phyloP scores from a whole-genome alignment of 2,329 filamentous ascomycete species.

The Penicillium sp. region DNA sequence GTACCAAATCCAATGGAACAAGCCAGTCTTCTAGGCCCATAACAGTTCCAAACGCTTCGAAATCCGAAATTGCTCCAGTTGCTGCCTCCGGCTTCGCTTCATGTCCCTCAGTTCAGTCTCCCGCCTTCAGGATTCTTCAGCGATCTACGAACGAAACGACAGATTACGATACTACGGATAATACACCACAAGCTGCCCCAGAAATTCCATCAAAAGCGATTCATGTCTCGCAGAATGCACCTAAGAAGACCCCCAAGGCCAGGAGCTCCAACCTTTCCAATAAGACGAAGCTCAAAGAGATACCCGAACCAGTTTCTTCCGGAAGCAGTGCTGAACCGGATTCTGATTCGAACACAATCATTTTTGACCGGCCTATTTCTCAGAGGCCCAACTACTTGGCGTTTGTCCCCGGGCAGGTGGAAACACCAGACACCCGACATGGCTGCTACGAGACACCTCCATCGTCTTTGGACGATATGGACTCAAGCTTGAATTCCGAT shows the following conservation, averaged over 20 bases:
- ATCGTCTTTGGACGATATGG: conserved; percentile 40
- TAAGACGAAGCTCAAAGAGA: conserved; percentile 4
- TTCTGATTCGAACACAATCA: conserved; percentile 34
- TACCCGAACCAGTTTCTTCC: conserved; percentile 23
- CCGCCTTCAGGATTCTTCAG: neutral
- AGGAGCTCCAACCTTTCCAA: neutral
- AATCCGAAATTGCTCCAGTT: neutral
- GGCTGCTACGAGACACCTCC: conserved; percentile 34
- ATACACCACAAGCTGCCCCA: neutral
- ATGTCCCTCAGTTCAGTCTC: neutral
- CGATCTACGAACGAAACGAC: neutral
- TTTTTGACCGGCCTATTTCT: conserved; percentile 36
- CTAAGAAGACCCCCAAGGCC: conserved; percentile 6
- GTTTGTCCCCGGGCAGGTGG: conserved; percentile 35
- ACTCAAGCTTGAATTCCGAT: conserved; percentile 22
- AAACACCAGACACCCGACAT: conserved; percentile 17
- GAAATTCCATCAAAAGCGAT: neutral
- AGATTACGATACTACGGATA: neutral
- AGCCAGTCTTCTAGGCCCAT: neutral
- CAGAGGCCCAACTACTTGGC: conserved; percentile 20
- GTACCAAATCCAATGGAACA: too few relatives aligned
- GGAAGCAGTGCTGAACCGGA: conserved; percentile 34
- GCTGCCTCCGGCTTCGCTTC: neutral
- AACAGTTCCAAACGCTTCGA: neutral
- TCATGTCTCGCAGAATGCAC: neutral